Percentiles rank a stretch among this genome's conserved stretches.
These are phyloP conservation scores for Shiraia sp. DNA, from an alignment of 2,329 filamentous ascomycete genomes.

Conservation along the genomic window DNA sequence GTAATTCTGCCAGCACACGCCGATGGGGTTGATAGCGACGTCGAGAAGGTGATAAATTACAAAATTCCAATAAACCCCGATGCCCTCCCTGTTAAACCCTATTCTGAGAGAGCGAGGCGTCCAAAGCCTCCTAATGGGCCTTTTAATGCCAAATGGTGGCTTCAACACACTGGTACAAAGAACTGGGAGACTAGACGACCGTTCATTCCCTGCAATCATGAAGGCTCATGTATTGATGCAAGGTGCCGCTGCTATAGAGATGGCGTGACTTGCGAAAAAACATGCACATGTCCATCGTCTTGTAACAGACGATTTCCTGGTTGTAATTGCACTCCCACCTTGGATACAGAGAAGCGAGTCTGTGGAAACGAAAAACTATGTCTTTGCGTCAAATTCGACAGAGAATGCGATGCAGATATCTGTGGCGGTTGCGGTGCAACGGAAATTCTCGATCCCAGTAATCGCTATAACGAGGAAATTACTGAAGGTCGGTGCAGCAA, in stretches of 20 bases:
- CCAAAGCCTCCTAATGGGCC: slow-evolving; percentile 12
- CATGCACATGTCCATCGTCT: slow-evolving; percentile 66
- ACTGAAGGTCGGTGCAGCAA: slow-evolving; percentile 70
- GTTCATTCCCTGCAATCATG: slow-evolving; percentile 69
- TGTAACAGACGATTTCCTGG: slow-evolving; percentile 58
- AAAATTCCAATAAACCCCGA: slow-evolving; percentile 20
- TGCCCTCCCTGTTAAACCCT: slow-evolving; percentile 6
- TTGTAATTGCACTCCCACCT: slow-evolving; percentile 42
- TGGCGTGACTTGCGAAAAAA: slow-evolving; percentile 71
- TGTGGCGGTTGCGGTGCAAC: slow-evolving; percentile 72
- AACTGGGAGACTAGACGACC: slow-evolving; percentile 61
- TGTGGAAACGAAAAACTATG: slow-evolving; percentile 53
- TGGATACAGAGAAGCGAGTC: slow-evolving; percentile 42
- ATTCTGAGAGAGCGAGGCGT: slow-evolving; percentile 1
- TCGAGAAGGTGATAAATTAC: slow-evolving; percentile 32
- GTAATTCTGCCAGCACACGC: slow-evolving; percentile 10
- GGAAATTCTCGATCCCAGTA: slow-evolving; percentile 70
- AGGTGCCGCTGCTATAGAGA: slow-evolving; percentile 66
- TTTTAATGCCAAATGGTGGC: slow-evolving; percentile 25
- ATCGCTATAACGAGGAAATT: slow-evolving; percentile 62
- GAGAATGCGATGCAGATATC: slow-evolving; percentile 79
- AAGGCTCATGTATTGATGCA: slow-evolving; percentile 63
- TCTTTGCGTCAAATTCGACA: slow-evolving; percentile 71
- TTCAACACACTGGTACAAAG: slow-evolving; percentile 50
- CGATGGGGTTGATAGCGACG: slow-evolving; percentile 19